Evolutionary conservation across 2,329 filamentous ascomycete species (phyloP), one percentile per base, ranked within the genome.

Genomic region (Fusarium longipes): DNA sequence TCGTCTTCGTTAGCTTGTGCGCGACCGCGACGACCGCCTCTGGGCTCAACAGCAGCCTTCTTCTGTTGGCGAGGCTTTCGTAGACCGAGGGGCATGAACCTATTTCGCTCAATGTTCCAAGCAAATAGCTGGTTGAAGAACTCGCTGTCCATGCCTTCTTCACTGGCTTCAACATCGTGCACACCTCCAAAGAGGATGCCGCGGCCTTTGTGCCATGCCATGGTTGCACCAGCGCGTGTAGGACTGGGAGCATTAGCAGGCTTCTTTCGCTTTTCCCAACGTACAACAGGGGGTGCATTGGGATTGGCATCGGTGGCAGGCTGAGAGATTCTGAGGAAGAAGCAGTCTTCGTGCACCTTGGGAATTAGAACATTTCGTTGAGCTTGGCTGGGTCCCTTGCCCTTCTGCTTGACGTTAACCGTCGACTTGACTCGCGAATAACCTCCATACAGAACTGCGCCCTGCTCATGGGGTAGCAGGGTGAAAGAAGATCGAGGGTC

Each of bases 101-200:
- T 86, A 76, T 99, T 99, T 60, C 95, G 88, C 74, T 98, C 96
- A 65, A 97, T 89, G 75, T 97, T 97, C 93, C 94, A 98, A 7
- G 94, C 92, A 74, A 92, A 96, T 24, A 98, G 80, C 56, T 90
- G 87, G 73, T 97, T 95, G 82, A 98, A 99, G 80, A 99, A 99
- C 77, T 97, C 94, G 75, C 93, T 97, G 54, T 99, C 95, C 70
- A 99, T 97, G 5, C 92, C 93, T 77, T 99, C 96, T 76, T 97
- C 94, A 67, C 88, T 95, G 76, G 94, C 87, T 77, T 97, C 93
- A 1, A 96, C 91, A 71, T 97, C 94, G 73, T 97, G 93, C 6
- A 99, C 96, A 51, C 96, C 96, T 42, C 96, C 96, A 76, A 98
- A 98, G 73, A 93, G 81, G 57, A 99, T 95, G 1, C 96, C 96